Evolutionary conservation across 129 eudicot genomes (phyloP).

Genomic region (Saussurea involucrata): DNA sequence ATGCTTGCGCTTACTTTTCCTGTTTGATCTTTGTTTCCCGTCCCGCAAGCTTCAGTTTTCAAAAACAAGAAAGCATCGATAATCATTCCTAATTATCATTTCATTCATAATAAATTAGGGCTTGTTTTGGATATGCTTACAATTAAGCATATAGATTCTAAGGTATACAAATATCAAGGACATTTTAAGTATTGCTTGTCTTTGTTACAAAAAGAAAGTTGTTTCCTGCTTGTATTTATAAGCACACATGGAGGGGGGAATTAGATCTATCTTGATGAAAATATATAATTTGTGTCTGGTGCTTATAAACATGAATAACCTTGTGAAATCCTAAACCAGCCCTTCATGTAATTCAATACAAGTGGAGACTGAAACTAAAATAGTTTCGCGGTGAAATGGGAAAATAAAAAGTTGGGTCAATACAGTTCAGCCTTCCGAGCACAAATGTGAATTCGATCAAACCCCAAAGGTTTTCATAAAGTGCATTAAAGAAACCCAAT

Average conservation of each 20-base stretch:
- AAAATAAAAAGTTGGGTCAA: too few species aligned
- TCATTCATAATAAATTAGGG: background rate
- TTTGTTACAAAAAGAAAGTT: background rate
- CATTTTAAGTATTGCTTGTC: background rate
- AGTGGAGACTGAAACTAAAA: background rate
- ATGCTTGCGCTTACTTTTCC: conserved; percentile 61
- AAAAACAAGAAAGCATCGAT: background rate
- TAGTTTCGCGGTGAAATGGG: too few species aligned
- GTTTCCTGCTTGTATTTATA: background rate
- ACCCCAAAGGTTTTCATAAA: too few species aligned
- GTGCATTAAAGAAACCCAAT: background rate
- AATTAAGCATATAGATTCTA: background rate
- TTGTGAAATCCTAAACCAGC: background rate
- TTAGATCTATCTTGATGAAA: background rate
- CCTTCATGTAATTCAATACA: background rate
- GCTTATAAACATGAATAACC: background rate
- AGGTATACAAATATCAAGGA: background rate
- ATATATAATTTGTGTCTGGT: background rate
- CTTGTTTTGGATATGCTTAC: conserved; percentile 1
- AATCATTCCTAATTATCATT: background rate
- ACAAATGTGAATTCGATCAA: too few species aligned
- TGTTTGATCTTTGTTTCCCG: conserved; percentile 36
- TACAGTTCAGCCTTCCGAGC: too few species aligned
- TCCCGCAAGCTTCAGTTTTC: conserved; percentile 34
- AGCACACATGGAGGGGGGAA: background rate